Evolutionary conservation across 441 rosid genomes (phyloP).

Genomic region (Adansonia madagascariensis): DNA sequence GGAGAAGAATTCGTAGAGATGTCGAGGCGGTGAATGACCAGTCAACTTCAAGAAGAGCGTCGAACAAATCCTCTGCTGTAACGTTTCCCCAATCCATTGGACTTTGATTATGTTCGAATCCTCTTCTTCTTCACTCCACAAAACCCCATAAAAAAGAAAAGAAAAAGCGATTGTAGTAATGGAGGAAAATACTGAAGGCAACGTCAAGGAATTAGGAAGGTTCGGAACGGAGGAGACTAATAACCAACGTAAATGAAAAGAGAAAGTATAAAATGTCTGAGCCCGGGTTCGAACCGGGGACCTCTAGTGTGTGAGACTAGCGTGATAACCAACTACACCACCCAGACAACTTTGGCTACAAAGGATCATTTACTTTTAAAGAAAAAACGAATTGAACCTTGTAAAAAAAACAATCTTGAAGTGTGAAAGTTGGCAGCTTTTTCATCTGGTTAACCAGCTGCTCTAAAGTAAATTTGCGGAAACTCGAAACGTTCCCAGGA

Average conservation of each 20-base stretch:
- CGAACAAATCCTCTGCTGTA: background rate
- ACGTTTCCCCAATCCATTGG: slow-evolving; percentile 2
- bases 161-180: too few species aligned
- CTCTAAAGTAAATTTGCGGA: too few species aligned
- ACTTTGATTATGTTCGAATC: background rate
- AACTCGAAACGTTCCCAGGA: too few species aligned
- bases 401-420: too few species aligned
- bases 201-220: background rate
- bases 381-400: too few species aligned
- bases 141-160: background rate
- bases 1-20: background rate
- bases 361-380: too few species aligned
- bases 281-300: slow-evolving; percentile 54
- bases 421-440: too few species aligned
- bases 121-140: background rate
- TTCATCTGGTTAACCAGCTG: too few species aligned
- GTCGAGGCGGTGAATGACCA: slow-evolving; percentile 7
- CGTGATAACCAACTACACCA: slow-evolving; percentile 35
- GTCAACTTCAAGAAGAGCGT: background rate
- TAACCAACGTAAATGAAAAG: too few species aligned
- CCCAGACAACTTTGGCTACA: background rate
- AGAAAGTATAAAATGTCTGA: slow-evolving; percentile 26
- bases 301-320: slow-evolving; percentile 47
- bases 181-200: background rate
- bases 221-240: background rate